Percentiles rank a stretch among this genome's conserved stretches.
phyloP scores from a whole-genome alignment of 306 rosid species.

The Erythrophleum fordii region DNA sequence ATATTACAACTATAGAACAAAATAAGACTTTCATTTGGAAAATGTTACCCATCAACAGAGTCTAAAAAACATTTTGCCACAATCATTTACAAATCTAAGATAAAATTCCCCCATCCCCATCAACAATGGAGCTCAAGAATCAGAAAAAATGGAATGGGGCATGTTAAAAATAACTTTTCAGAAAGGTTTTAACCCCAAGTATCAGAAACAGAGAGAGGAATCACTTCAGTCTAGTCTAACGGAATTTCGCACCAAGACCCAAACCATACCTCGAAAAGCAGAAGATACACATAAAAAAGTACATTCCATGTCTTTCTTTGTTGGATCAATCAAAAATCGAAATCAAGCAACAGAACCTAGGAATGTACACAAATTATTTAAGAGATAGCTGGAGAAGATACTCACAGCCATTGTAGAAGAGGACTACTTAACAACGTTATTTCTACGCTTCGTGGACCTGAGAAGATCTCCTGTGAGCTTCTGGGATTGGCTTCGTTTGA shows the following conservation, averaged over 20 bases:
- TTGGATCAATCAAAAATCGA: background rate
- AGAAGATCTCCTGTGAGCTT: background rate
- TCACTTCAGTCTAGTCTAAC: background rate
- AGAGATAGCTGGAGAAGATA: background rate
- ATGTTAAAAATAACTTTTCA: background rate
- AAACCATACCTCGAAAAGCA: background rate
- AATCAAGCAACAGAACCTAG: background rate
- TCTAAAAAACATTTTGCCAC: background rate
- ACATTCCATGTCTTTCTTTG: background rate
- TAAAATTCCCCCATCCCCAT: background rate
- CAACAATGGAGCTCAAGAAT: background rate
- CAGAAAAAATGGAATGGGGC: background rate
- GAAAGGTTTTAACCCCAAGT: background rate
- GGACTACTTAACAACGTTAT: background rate
- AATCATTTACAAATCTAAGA: background rate
- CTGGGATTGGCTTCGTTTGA: background rate
- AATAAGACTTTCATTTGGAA: background rate
- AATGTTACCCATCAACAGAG: background rate
- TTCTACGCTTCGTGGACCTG: background rate
- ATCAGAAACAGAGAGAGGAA: background rate
- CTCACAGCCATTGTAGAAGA: constrained; percentile 8
- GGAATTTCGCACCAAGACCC: background rate
- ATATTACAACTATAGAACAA: background rate
- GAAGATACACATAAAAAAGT: background rate
- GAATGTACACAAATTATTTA: background rate